Evolutionary conservation across 495 filamentous ascomycete species (phyloP).

Genomic region (Penicillium salamii): DNA sequence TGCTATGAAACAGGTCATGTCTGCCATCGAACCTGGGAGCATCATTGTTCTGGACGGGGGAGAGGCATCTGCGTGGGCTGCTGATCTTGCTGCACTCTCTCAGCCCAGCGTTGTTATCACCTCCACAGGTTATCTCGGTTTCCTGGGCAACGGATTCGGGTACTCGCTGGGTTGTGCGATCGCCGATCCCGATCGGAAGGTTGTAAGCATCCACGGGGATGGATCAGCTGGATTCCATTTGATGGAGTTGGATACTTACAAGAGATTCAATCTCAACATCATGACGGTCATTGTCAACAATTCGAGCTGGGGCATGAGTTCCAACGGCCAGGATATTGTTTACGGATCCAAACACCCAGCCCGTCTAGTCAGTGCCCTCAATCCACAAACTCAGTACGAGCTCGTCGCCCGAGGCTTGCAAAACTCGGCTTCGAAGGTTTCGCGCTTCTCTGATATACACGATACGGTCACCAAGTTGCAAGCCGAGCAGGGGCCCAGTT

Average conservation of each 20-base stretch:
- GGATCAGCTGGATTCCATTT: slow-evolving; percentile 28
- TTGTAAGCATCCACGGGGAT: slow-evolving; percentile 27
- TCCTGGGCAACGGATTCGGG: slow-evolving; percentile 27
- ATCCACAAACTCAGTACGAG: slow-evolving; percentile 22
- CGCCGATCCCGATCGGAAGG: slow-evolving; percentile 18
- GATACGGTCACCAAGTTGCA: slow-evolving; percentile 13
- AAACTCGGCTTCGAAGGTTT: slow-evolving; percentile 15
- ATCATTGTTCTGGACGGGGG: slow-evolving; percentile 29
- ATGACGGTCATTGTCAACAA: slow-evolving; percentile 30
- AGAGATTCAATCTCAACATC: slow-evolving; percentile 21
- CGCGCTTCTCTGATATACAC: slow-evolving; percentile 8
- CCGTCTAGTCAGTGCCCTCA: slow-evolving; percentile 21
- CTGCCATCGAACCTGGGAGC: slow-evolving; percentile 19
- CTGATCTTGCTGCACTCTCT: slow-evolving; percentile 8
- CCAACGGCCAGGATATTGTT: slow-evolving; percentile 26
- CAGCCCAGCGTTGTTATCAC: slow-evolving; percentile 16
- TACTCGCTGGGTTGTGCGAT: slow-evolving; percentile 24
- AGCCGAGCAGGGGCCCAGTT: slow-evolving; percentile 14
- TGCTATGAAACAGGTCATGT: slow-evolving; percentile 20
- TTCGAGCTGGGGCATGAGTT: slow-evolving; percentile 29
- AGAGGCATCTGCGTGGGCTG: slow-evolving; percentile 20
- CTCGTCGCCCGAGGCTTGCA: slow-evolving; percentile 23
- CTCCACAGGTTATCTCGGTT: slow-evolving; percentile 23
- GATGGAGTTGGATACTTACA: slow-evolving; percentile 31
- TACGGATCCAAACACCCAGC: slow-evolving; percentile 15